Conservation (phyloP, 305 asterid species). For the Rubia balearica region DNA sequence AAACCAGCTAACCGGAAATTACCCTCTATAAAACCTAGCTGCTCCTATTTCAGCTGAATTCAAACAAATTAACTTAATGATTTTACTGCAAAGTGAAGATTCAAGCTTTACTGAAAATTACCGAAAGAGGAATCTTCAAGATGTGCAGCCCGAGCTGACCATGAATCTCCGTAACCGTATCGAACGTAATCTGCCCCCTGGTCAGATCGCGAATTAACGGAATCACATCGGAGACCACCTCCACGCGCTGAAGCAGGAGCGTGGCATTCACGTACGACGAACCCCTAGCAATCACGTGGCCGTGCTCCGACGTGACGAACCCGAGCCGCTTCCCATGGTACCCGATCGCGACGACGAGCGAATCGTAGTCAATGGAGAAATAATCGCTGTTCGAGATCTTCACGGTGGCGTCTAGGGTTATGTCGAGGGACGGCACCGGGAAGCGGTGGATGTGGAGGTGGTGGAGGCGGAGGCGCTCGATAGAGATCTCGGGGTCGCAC, state of each 20-base stretch:
- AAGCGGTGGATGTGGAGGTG: constrained; percentile 38
- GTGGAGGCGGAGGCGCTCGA: constrained; percentile 47
- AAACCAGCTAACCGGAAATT: not conserved
- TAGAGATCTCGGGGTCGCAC: constrained; percentile 59
- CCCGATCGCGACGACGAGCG: constrained; percentile 35
- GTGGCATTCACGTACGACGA: constrained; percentile 59
- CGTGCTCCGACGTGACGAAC: constrained; percentile 42
- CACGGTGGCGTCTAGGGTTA: constrained; percentile 52
- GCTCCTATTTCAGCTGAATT: not conserved
- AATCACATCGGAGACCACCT: constrained; percentile 41
- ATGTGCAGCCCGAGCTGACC: constrained; percentile 60
- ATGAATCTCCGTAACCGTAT: constrained; percentile 48
- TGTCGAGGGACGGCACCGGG: constrained; percentile 47
- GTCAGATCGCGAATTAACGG: constrained; percentile 57
- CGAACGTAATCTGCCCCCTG: constrained; percentile 50
- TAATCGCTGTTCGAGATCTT: constrained; percentile 60
- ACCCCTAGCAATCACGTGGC: constrained; percentile 53
- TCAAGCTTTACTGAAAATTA: constrained; percentile 15
- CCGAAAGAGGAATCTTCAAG: constrained; percentile 65
- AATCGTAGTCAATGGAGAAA: constrained; percentile 48
- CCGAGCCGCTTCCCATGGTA: constrained; percentile 72
- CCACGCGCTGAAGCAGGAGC: constrained; percentile 48
- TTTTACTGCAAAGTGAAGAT: not conserved
- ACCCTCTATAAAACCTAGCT: not conserved
- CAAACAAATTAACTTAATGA: not conserved